Conservation (phyloP, 352 stramenopile species). For the Pythium dissimile region DNA sequence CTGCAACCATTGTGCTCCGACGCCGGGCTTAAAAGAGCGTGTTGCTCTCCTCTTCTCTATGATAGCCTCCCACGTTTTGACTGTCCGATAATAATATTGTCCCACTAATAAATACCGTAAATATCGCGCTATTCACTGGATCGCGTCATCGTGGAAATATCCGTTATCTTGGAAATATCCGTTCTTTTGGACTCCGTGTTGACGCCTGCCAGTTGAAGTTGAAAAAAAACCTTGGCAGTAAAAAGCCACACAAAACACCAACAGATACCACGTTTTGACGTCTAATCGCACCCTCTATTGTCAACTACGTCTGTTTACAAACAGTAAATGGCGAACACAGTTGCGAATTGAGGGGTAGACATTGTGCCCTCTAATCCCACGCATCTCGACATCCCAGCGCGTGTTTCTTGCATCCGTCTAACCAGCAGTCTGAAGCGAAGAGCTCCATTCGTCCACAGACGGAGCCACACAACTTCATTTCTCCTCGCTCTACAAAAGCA, state of each 20-base stretch:
- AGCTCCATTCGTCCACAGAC: conserved; percentile 2
- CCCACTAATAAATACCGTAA: too few relatives aligned
- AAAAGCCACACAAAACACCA: conserved; percentile 6
- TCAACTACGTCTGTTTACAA: not conserved
- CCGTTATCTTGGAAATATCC: conserved; percentile 7
- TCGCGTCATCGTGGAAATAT: conserved; percentile 9
- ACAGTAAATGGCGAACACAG: not conserved
- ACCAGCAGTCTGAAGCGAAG: not conserved
- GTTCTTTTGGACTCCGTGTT: conserved; percentile 1
- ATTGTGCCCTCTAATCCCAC: not conserved
- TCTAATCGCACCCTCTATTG: conserved; percentile 18
- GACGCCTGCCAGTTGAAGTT: conserved; percentile 18
- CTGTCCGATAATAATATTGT: too few relatives aligned
- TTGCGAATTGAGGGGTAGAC: not conserved
- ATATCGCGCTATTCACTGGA: not conserved
- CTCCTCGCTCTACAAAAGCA: not conserved
- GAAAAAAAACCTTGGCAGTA: conserved; percentile 20
- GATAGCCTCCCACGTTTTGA: conserved; percentile 5
- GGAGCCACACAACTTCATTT: not conserved
- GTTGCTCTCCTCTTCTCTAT: not conserved
- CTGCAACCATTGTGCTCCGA: conserved; percentile 17
- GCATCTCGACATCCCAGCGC: too few relatives aligned
- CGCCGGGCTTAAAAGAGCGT: conserved; percentile 13
- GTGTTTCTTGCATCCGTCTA: not conserved
- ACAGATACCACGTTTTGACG: conserved; percentile 9